phyloP scores from a whole-genome alignment of 2,329 filamentous ascomycete genomes.

The Penicillium sp. region DNA sequence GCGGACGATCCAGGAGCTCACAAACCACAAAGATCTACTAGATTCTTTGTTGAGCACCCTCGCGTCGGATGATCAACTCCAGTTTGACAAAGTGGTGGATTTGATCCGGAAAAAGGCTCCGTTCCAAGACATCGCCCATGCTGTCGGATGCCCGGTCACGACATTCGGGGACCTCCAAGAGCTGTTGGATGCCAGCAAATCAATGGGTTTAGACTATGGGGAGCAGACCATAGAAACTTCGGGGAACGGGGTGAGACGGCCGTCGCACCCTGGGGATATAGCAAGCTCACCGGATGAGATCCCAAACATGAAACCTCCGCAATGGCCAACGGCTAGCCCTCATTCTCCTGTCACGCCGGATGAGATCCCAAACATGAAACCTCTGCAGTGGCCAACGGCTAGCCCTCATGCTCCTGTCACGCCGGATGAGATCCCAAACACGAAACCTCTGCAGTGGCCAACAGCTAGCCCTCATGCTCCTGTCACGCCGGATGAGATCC shows the following conservation, averaged over 20 bases:
- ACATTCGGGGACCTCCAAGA: constrained; percentile 20
- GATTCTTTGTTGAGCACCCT: constrained; percentile 33
- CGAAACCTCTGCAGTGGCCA: too few relatives aligned
- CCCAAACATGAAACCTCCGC: constrained; percentile 1
- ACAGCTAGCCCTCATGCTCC: too few relatives aligned
- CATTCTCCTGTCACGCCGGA: constrained; percentile 32
- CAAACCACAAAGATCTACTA: constrained; percentile 35
- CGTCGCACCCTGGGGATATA: constrained; percentile 13
- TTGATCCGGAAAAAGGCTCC: constrained; percentile 32
- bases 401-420: constrained; percentile 29
- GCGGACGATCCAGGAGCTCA: constrained; percentile 37
- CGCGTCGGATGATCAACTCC: constrained; percentile 25
- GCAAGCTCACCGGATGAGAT: constrained; percentile 12
- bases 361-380: too few relatives aligned
- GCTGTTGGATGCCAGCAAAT: constrained; percentile 7
- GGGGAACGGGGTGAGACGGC: neutral
- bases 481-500: neutral
- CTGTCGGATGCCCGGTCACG: constrained; percentile 20
- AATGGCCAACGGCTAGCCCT: constrained; percentile 7
- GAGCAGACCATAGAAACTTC: constrained; percentile 3
- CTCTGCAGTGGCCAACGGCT: neutral
- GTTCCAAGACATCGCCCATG: constrained; percentile 28
- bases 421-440: constrained; percentile 16
- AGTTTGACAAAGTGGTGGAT: constrained; percentile 27
- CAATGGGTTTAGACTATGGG: constrained; percentile 10